Evolutionary conservation across 129 eudicot species (phyloP).

Genomic region (Heracleum sosnowskyi): DNA sequence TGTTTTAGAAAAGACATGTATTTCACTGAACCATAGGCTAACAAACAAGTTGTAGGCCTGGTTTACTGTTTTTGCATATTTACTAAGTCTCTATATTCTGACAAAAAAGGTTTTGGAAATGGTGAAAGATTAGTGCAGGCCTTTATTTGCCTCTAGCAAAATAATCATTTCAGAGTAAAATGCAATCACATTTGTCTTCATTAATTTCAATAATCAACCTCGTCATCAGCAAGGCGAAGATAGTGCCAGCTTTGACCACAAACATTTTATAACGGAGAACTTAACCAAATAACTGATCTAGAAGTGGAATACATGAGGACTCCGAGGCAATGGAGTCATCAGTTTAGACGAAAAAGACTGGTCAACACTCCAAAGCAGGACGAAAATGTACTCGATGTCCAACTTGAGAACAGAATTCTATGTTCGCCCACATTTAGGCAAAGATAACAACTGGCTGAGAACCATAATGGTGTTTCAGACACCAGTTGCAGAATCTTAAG

Average conservation of each 20-base stretch:
- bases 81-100: background rate
- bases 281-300: constrained; percentile 8
- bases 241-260: background rate
- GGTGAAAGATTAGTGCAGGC: constrained; percentile 11
- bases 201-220: background rate
- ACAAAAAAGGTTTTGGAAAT: constrained; percentile 6
- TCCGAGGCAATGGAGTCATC: background rate
- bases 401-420: constrained; percentile 23
- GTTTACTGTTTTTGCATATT: background rate
- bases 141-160: background rate
- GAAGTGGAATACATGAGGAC: constrained; percentile 10
- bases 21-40: constrained; percentile 24
- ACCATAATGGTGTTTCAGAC: background rate
- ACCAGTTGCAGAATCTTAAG: constrained; percentile 21
- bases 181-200: background rate
- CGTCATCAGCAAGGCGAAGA: background rate
- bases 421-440: constrained; percentile 26
- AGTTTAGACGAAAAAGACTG: no score
- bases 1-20: constrained; percentile 35
- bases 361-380: constrained; percentile 16
- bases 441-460: constrained; percentile 23
- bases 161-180: background rate
- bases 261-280: background rate
- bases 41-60: background rate
- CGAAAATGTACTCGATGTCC: constrained; percentile 31